Percentiles rank a stretch among this genome's conserved stretches.
Conservation (phyloP, 1,284 basidiomycete species). For the Mycena sp. region DNA sequence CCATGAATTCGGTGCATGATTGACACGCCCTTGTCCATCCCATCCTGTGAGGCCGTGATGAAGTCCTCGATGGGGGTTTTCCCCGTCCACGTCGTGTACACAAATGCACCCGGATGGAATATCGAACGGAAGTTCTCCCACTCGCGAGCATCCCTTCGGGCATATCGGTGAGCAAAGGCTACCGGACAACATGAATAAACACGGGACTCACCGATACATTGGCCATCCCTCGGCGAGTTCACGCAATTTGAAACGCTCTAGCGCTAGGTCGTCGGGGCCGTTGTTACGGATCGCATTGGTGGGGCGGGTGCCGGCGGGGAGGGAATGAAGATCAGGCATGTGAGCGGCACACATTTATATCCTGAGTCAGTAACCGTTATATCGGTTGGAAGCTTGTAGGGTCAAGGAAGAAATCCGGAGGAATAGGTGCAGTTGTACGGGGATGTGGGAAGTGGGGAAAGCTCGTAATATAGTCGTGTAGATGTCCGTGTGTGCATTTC, state of each 20-base stretch:
- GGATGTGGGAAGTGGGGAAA: background rate
- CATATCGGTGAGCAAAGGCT: background rate
- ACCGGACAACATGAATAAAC: background rate
- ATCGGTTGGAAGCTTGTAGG: too few species aligned
- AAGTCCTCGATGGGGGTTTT: conserved; percentile 32
- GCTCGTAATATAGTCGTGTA: background rate
- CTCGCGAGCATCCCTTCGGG: conserved; percentile 30
- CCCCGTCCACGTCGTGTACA: conserved; percentile 35
- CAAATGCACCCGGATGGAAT: conserved; percentile 31
- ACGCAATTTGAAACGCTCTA: conserved; percentile 34
- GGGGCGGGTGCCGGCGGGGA: conserved; percentile 30
- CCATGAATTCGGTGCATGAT: conserved; percentile 36
- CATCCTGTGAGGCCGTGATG: conserved; percentile 27
- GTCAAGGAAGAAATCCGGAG: background rate
- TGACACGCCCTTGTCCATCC: conserved; percentile 31
- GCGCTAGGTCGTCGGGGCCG: conserved; percentile 28
- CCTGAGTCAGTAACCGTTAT: too few species aligned
- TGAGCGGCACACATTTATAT: background rate
- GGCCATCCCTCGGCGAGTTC: conserved; percentile 36
- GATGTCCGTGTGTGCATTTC: too few species aligned
- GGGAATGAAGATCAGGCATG: conserved; percentile 31
- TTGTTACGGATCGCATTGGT: conserved; percentile 34
- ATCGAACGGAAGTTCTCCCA: conserved; percentile 35
- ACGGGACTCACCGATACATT: conserved; percentile 28
- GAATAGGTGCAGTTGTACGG: background rate